These are phyloP conservation scores for Serendipita sp. DNA, from an alignment of 768 basidiomycete species.

Conservation along the genomic window DNA sequence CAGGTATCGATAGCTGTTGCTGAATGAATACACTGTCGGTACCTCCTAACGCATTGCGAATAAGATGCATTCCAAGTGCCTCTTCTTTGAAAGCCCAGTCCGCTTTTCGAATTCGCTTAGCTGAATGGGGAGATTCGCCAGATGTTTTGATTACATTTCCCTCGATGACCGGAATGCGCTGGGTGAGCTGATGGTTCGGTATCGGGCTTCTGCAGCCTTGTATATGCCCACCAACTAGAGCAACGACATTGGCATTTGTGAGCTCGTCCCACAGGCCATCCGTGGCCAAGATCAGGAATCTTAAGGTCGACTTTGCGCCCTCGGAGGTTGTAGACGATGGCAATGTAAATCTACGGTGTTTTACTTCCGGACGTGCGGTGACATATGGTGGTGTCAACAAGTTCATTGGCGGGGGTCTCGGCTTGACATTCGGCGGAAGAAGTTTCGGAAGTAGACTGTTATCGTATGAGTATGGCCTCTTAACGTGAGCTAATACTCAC, in stretches of 20 bases:
- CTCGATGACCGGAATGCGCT: slow-evolving; percentile 11
- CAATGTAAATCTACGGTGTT: slow-evolving; percentile 49
- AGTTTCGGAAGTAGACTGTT: slow-evolving; percentile 6
- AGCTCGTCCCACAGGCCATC: slow-evolving; percentile 59
- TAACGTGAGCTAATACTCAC: slow-evolving; percentile 27
- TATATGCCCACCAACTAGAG: slow-evolving; percentile 71
- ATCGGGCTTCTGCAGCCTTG: slow-evolving; percentile 49
- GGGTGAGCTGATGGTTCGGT: slow-evolving; percentile 38
- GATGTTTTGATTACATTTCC: slow-evolving; percentile 18
- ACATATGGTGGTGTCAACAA: slow-evolving; percentile 92
- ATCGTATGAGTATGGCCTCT: neutral
- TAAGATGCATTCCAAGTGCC: slow-evolving; percentile 66
- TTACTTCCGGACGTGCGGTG: slow-evolving; percentile 66
- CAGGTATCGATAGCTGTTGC: slow-evolving; percentile 62
- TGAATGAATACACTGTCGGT: slow-evolving; percentile 39
- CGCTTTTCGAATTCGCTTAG: slow-evolving; percentile 10
- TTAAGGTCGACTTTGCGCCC: slow-evolving; percentile 24
- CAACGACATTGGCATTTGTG: slow-evolving; percentile 68
- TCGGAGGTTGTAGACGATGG: slow-evolving; percentile 11
- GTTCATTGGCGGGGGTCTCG: slow-evolving; percentile 42
- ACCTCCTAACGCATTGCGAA: slow-evolving; percentile 87
- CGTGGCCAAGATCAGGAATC: slow-evolving; percentile 81
- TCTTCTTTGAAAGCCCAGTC: slow-evolving; percentile 66
- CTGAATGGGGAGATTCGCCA: slow-evolving; percentile 22
- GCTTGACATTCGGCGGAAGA: slow-evolving; percentile 42